Base-by-base conservation (phyloP, 169 alveolate genomes). In the Theileria annulata region DNA sequence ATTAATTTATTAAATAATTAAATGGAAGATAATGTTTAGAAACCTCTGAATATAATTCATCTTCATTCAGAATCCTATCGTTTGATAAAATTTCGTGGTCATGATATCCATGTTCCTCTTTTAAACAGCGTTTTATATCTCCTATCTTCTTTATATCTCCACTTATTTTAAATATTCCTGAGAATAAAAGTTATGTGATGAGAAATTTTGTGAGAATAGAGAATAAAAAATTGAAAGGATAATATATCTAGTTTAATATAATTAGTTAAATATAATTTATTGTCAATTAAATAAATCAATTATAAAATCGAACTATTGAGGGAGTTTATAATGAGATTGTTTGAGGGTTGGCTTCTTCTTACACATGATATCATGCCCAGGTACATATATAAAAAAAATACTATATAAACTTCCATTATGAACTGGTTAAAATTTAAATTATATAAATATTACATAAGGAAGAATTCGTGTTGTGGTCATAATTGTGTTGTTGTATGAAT, bases 71-170 rank as follows among this genome's bases (percentile, higher is more conserved):
- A 21, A 12, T 17, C 23, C 31, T 74, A 12, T 68, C 73, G 12
- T 64, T 23, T 31, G 42, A 15, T 71, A 48, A 59, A 28, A 81
- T 49, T 12, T 66, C 79, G 30, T 71, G 59, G 42, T 33, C 66
- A n/a, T 19, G 27, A 49, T 30, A 15, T 6, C 58, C 59, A 30
- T 51, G 54, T 51, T 74, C 19, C 12, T 56, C 27, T 21, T 54
- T 58, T 8, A 79, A 76, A 23, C 28, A 37, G 9, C 59, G 19
- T 33, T 63, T 35, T 58, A 79, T 56, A 71, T 79, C 87, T 4
- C 75, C 81, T 2, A 71, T 23, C 51, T 42, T 79, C n/a, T 42
- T 54, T 54, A 81, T 74, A 5, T 68, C 80, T 2, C 77, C 54
- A 12, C 17, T 23, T 15, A 70, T 27, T n/a, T 70, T 37, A 21